phyloP scores from a whole-genome alignment of 2,329 filamentous ascomycete species.

The Emmonsiellopsis sp. region DNA sequence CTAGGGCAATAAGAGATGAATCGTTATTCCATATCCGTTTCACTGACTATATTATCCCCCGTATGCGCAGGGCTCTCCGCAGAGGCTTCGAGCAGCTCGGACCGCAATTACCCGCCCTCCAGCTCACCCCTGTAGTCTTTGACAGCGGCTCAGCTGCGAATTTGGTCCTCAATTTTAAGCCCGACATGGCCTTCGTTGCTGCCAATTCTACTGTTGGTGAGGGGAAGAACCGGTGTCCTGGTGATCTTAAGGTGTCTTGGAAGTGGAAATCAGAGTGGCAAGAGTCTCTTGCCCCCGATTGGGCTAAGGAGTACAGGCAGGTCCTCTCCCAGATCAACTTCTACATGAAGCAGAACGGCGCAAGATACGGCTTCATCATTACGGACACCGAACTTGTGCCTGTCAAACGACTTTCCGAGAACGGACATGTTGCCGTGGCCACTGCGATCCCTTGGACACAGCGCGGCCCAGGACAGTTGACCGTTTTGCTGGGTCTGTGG shows the following conservation, averaged over 20 bases:
- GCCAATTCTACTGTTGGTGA: not conserved
- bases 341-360: conserved; percentile 11
- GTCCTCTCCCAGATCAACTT: conserved; percentile 11
- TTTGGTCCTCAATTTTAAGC: conserved; percentile 5
- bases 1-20: conserved; percentile 8
- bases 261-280: conserved; percentile 9
- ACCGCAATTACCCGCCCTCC: not conserved
- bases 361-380: conserved; percentile 11
- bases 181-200: conserved; percentile 8
- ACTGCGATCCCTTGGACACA: not conserved
- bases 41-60: conserved; percentile 1
- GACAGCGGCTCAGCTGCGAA: conserved; percentile 4
- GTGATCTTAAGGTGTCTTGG: conserved; percentile 13
- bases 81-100: conserved; percentile 8
- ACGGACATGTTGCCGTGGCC: not conserved
- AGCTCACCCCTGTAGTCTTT: conserved; percentile 7
- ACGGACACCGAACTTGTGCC: conserved; percentile 11
- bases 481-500: not conserved
- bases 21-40: conserved; percentile 8
- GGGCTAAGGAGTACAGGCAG: conserved; percentile 8
- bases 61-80: conserved; percentile 8
- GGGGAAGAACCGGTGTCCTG: conserved; percentile 8
- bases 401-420: not conserved
- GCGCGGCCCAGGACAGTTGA: not conserved
- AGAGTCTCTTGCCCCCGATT: not conserved